phyloP scores from a whole-genome alignment of 169 alveolate genomes.

The Cryptosporidium sp. region DNA sequence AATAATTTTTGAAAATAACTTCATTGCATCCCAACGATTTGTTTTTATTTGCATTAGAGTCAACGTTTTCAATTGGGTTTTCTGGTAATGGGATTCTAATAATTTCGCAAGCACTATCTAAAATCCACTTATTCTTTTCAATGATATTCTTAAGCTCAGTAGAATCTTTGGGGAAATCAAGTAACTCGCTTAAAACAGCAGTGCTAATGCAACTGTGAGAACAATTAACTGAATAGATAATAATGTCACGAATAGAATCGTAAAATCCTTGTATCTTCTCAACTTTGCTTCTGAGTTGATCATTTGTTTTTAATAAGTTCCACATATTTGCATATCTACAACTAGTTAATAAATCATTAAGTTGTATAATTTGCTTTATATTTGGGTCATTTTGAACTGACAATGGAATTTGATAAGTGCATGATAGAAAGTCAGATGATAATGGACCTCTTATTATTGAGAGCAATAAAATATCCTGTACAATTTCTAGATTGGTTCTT shows the following conservation, averaged over 20 bases:
- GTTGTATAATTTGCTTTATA: constrained; percentile 25
- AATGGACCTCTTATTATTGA: constrained; percentile 64
- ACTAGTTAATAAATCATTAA: constrained; percentile 37
- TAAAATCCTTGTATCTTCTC: constrained; percentile 29
- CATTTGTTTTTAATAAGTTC: constrained; percentile 27
- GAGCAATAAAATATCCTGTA: constrained; percentile 60
- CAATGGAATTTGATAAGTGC: constrained; percentile 62
- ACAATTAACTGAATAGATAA: constrained; percentile 20
- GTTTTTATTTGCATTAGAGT: constrained; percentile 19
- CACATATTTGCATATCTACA: constrained; percentile 60
- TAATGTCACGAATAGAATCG: constrained; percentile 43
- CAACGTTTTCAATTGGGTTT: constrained; percentile 28
- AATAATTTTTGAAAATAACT: constrained; percentile 24
- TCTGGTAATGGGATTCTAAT: constrained; percentile 45
- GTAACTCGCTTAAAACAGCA: constrained; percentile 29
- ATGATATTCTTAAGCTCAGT: constrained; percentile 21
- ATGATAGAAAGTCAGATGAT: constrained; percentile 52
- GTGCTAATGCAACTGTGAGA: constrained; percentile 71
- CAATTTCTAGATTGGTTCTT: constrained; percentile 30
- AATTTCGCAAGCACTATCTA: constrained; percentile 41
- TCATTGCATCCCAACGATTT: constrained; percentile 43
- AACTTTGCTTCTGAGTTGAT: constrained; percentile 9
- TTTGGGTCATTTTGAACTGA: constrained; percentile 39
- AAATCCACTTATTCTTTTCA: constrained; percentile 49
- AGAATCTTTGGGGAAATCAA: constrained; percentile 58